Conservation (phyloP, 441 rosid species). For the Omphalea diandra region DNA sequence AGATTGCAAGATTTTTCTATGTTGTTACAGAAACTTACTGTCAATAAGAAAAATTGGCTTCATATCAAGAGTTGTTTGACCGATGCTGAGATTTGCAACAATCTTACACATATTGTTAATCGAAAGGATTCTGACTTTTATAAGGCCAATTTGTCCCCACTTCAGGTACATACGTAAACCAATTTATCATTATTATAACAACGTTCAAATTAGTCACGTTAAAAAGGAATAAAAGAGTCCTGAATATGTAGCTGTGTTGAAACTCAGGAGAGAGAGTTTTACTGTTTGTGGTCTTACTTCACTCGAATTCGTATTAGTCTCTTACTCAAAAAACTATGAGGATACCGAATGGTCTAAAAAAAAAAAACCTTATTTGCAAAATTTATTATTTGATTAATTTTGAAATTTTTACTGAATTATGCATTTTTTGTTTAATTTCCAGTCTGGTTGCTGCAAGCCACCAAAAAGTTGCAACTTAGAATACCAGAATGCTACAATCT, state of each 20-base stretch:
- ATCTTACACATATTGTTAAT: not conserved
- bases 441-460: constrained; percentile 48
- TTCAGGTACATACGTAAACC: constrained; percentile 5
- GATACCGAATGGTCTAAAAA: too few species aligned
- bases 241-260: too few species aligned
- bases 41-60: constrained; percentile 27
- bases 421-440: not conserved
- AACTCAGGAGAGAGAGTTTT: too few species aligned
- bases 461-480: constrained; percentile 28
- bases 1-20: constrained; percentile 20
- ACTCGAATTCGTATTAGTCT: too few species aligned
- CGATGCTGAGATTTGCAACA: constrained; percentile 30
- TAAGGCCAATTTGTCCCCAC: constrained; percentile 14
- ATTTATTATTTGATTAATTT: too few species aligned
- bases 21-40: constrained; percentile 35
- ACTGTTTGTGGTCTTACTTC: too few species aligned
- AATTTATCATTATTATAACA: too few species aligned
- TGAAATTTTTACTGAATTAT: not conserved
- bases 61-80: constrained; percentile 35
- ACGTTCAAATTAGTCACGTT: too few species aligned
- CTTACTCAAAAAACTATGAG: too few species aligned
- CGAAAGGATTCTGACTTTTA: not conserved
- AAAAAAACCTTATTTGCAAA: too few species aligned
- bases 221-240: too few species aligned
- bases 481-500: constrained; percentile 17